phyloP scores from a whole-genome alignment of 1,284 basidiomycete species.

The Trichosporon faecale region DNA sequence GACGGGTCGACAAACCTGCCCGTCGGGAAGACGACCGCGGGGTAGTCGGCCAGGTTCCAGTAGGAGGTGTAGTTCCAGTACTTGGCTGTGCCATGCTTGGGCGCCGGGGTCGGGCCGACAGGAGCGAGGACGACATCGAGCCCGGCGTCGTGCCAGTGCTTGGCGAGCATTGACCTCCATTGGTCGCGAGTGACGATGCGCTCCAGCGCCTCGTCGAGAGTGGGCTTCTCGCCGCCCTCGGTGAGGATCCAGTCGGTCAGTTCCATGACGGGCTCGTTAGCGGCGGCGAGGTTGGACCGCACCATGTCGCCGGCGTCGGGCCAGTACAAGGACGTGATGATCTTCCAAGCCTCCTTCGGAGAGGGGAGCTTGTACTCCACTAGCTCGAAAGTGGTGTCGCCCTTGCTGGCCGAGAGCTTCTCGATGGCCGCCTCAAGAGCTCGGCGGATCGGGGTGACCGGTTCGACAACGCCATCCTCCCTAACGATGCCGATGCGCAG shows the following conservation, averaged over 20 bases:
- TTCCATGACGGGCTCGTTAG: constrained; percentile 40
- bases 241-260: constrained; percentile 42
- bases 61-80: constrained; percentile 60
- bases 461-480: constrained; percentile 50
- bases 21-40: constrained; percentile 65
- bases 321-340: constrained; percentile 43
- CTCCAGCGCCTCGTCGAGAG: constrained; percentile 19
- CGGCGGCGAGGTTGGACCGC: constrained; percentile 21
- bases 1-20: constrained; percentile 52
- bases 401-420: constrained; percentile 24
- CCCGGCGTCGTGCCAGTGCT: constrained; percentile 30
- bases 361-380: constrained; percentile 32
- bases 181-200: constrained; percentile 37
- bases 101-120: constrained; percentile 39
- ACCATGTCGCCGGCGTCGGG: constrained; percentile 41
- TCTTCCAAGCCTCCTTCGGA: constrained; percentile 31
- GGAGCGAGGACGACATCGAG: constrained; percentile 49
- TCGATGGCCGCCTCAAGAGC: constrained; percentile 41
- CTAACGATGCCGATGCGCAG: constrained; percentile 49
- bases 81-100: constrained; percentile 36
- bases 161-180: constrained; percentile 32
- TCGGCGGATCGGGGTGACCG: constrained; percentile 46
- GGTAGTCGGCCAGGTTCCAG: constrained; percentile 69
- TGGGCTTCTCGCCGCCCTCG: constrained; percentile 3
- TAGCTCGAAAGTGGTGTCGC: constrained; percentile 31